Conservation (phyloP, 495 filamentous ascomycete species). For the Aspergillus egyptiacus region DNA sequence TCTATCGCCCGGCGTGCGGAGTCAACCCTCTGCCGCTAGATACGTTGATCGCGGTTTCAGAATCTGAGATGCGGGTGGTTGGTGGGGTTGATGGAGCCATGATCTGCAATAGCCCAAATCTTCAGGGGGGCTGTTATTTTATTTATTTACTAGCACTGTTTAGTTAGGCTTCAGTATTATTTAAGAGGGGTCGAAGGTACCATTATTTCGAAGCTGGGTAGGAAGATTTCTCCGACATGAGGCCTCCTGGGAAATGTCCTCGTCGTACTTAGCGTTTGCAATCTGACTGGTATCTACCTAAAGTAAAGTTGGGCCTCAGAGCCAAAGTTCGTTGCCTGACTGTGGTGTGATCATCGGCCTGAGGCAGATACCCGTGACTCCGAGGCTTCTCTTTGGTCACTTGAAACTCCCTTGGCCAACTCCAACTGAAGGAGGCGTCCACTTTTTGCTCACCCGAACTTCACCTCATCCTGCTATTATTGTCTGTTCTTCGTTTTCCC, state of each 20-base stretch:
- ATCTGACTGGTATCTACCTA: too few relatives aligned
- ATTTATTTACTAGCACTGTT: too few relatives aligned
- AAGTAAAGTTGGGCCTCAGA: background rate
- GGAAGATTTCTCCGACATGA: too few relatives aligned
- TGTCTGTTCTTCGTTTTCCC: conserved; percentile 10
- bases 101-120: background rate
- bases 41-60: conserved; percentile 3
- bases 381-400: conserved; percentile 8
- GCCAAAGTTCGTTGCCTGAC: background rate
- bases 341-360: conserved; percentile 12
- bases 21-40: too few relatives aligned
- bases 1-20: too few relatives aligned
- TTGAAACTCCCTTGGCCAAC: background rate
- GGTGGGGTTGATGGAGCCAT: background rate
- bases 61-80: background rate
- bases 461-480: conserved; percentile 7
- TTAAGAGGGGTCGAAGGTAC: too few relatives aligned
- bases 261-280: too few relatives aligned
- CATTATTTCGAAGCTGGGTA: too few relatives aligned
- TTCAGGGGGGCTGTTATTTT: background rate
- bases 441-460: background rate
- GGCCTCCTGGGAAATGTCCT: too few relatives aligned
- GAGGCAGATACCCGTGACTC: conserved; percentile 20
- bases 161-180: too few relatives aligned
- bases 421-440: background rate